Conservation (phyloP, 2,329 filamentous ascomycete genomes). For the Tolypocladium endophyticum region DNA sequence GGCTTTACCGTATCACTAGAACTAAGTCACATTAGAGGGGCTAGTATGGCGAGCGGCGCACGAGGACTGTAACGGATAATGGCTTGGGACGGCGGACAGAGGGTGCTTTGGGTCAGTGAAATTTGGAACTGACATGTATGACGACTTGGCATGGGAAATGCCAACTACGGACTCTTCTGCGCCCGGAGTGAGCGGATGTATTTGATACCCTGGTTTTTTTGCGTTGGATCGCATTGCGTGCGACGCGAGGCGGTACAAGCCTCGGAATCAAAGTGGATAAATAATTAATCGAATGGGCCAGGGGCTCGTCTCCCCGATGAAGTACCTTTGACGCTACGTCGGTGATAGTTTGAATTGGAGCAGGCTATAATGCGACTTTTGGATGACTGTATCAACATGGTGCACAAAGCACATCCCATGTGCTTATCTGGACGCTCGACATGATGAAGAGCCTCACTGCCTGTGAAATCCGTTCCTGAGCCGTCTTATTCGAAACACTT, state of each 20-base stretch:
- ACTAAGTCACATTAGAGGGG: conserved; percentile 2
- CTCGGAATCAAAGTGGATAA: conserved; percentile 1
- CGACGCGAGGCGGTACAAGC: background rate
- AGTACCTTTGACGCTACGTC: background rate
- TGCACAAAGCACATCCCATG: too few relatives aligned
- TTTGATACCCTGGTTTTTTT: conserved; percentile 13
- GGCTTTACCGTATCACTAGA: background rate
- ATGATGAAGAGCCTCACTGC: background rate
- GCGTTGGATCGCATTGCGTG: background rate
- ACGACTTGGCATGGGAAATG: conserved; percentile 5
- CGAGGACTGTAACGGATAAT: conserved; percentile 13
- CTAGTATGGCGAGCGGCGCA: conserved; percentile 19
- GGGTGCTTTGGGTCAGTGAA: background rate
- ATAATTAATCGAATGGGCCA: background rate
- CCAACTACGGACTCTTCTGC: conserved; percentile 1
- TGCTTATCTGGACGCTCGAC: background rate
- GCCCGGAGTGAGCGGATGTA: conserved; percentile 3
- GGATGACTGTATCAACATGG: background rate
- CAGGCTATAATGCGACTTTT: background rate
- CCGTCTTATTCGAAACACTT: background rate
- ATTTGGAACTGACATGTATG: background rate
- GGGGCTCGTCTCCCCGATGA: background rate
- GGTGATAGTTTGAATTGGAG: background rate
- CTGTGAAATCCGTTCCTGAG: background rate
- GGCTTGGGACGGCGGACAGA: background rate